Base-by-base conservation (phyloP, 2,329 filamentous ascomycete species). In the Trichoderma sp. region DNA sequence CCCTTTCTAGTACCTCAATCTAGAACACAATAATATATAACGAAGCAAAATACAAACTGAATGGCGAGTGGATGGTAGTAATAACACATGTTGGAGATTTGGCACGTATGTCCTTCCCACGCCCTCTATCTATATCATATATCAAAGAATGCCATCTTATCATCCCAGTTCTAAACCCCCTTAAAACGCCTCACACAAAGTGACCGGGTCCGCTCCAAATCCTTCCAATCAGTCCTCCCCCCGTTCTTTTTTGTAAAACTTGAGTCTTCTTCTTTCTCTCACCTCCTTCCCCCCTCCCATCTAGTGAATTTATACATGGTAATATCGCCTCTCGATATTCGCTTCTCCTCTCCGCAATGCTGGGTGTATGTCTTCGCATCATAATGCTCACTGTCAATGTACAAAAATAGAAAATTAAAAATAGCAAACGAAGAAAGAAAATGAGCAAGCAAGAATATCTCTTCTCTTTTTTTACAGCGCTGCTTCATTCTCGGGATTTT, bases 51-150 rank as follows among this genome's bases (percentile, higher is more conserved):
- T 0, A 26, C 9, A 17, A n/a, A 34, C 4, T 23, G 8, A 62
- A 50, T 8, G 26, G 62, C 57, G 30, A 20, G 71, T 63, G 12
- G n/a, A 17, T n/a, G 13, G 28, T 34, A 70, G 73, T 72, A 73
- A 61, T 70, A 57, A 66, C 73, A 65, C 43, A 68, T 76, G 76
- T 78, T 72, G 77, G 70, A 57, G 78, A 75, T 76, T 73, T 72
- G 65, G 73, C 72, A 73, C 74, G 71, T 74, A 71, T 65, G 3
- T 62, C 72, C 70, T 59, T 69, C 64, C 72, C 70, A 73, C 74
- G 74, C 76, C 73, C 73, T 78, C 75, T 76, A 77, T 75, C 65
- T 68, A 73, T 79, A 36, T 65, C 66, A 55, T 71, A 74, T 76
- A 63, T 63, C 68, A 70, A 70, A 74, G 74, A 74, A 68, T 77